Base-by-base conservation (phyloP, 164 flowering plant species). In the Santalum album region DNA sequence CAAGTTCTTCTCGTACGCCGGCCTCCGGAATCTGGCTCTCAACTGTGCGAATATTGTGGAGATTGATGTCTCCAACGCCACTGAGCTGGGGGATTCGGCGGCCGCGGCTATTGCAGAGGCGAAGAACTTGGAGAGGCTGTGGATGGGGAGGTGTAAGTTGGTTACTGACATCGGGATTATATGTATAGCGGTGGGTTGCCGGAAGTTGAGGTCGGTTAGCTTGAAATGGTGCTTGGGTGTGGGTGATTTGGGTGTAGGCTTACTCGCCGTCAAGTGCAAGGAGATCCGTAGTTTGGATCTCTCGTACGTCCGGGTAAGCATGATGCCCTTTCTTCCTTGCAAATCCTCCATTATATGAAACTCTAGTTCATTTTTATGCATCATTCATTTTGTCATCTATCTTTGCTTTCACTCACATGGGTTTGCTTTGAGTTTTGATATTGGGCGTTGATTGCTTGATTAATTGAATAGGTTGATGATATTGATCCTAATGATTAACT, bases 181-280 rank as follows among this genome's bases (percentile, higher is more conserved):
- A 12, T 85, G 97, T 69, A 75, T 90, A 20, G 95, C 95, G 0
- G 95, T 90, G 47, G 95, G 95, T 20, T 90, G 97, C 51, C 60
- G 61, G 69, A 87, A 78, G 67, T 32, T 90, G 78, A 83, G 52
- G 69, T n/a, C 72, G 51, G 49, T 90, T 29, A 70, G 75, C 73
- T 66, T 90, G 76, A 90, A 70, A 54, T 87, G 94, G 95, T 90
- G 95, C 64, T 60, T 83, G 51, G 81, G 95, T 43, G 72, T 90
- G 44, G 78, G 77, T n/a, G 95, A 90, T 74, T 57, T 87, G 55
- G 97, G 95, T 15, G 86, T 85, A 40, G 95, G 72, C 18, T 70
- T 87, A 75, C 53, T 90, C 58, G 94, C 95, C 58, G 75, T 83
- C 25, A 87, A 90, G 66, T 90, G 97, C 56, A 74, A 73, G 62